phyloP scores from a whole-genome alignment of 2,329 filamentous ascomycete genomes.

The Trichoderma guizhouense region DNA sequence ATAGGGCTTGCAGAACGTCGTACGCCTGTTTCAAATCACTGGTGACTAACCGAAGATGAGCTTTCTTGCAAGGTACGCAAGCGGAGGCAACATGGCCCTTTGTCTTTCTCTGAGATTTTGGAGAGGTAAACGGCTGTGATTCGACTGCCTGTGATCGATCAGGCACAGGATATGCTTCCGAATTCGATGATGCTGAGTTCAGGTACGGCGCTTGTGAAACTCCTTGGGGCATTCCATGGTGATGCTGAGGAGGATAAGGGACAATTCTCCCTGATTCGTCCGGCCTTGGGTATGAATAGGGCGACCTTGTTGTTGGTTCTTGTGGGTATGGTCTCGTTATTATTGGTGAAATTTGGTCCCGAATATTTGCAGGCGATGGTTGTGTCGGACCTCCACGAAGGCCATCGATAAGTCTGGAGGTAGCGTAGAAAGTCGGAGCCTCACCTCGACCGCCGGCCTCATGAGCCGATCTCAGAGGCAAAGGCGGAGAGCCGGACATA shows the following conservation, averaged over 20 bases:
- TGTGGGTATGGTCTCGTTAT: conserved; percentile 30
- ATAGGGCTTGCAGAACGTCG: neutral
- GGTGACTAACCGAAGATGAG: conserved; percentile 63
- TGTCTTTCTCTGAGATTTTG: conserved; percentile 63
- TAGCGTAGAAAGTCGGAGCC: conserved; percentile 40
- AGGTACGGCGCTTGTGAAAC: conserved; percentile 23
- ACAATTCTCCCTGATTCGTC: conserved; percentile 27
- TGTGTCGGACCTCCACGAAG: conserved; percentile 42
- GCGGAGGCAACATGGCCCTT: conserved; percentile 82
- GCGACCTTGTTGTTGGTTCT: conserved; percentile 24
- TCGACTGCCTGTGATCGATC: conserved; percentile 41
- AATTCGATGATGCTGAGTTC: conserved; percentile 21
- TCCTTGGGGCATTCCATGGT: conserved; percentile 13
- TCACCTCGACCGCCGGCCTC: conserved; percentile 56
- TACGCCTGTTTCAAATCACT: neutral
- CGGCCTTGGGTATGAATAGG: conserved; percentile 28
- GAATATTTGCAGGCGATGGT: conserved; percentile 25
- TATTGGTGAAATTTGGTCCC: conserved; percentile 23
- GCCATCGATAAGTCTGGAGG: conserved; percentile 46
- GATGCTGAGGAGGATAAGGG: conserved; percentile 26
- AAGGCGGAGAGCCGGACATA: conserved; percentile 67
- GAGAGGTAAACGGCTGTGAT: conserved; percentile 48
- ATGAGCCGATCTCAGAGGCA: conserved; percentile 56
- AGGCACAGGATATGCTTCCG: conserved; percentile 24
- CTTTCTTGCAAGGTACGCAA: conserved; percentile 81